Conservation (phyloP, 2,329 filamentous ascomycete genomes). For the Parascedosporium putredinis region DNA sequence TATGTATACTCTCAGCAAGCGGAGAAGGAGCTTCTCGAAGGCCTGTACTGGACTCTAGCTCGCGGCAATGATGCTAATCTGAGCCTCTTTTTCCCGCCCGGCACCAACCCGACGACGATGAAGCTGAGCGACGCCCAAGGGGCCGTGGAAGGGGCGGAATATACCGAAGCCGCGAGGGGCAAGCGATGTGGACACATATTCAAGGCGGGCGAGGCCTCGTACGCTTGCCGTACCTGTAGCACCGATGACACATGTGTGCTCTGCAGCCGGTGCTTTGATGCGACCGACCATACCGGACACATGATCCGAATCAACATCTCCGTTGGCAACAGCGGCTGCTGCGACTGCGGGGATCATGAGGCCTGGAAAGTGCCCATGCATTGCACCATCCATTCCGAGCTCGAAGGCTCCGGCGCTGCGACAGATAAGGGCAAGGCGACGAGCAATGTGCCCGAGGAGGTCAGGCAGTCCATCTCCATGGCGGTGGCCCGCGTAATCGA, state of each 20-base stretch:
- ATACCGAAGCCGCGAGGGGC: conserved; percentile 80
- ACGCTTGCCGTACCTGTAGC: conserved; percentile 87
- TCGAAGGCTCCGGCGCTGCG: conserved; percentile 29
- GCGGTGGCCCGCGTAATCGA: conserved; percentile 80
- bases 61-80: conserved; percentile 66
- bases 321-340: conserved; percentile 87
- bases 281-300: conserved; percentile 89
- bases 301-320: conserved; percentile 84
- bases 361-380: conserved; percentile 82
- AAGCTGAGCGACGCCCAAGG: conserved; percentile 82
- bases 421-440: conserved; percentile 50
- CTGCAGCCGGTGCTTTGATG: conserved; percentile 88
- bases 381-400: conserved; percentile 83
- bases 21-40: conserved; percentile 59
- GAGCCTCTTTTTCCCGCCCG: conserved; percentile 70
- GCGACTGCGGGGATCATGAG: conserved; percentile 92
- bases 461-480: conserved; percentile 68
- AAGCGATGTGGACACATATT: conserved; percentile 97
- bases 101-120: conserved; percentile 55
- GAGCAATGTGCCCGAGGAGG: conserved; percentile 58
- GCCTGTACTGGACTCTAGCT: conserved; percentile 80
- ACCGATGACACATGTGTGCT: conserved; percentile 92
- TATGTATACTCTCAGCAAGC: conserved; percentile 69
- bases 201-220: conserved; percentile 85
- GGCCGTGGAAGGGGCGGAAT: conserved; percentile 87